phyloP scores from a whole-genome alignment of 352 stramenopile genomes.

The Aphanomyces euteiches region DNA sequence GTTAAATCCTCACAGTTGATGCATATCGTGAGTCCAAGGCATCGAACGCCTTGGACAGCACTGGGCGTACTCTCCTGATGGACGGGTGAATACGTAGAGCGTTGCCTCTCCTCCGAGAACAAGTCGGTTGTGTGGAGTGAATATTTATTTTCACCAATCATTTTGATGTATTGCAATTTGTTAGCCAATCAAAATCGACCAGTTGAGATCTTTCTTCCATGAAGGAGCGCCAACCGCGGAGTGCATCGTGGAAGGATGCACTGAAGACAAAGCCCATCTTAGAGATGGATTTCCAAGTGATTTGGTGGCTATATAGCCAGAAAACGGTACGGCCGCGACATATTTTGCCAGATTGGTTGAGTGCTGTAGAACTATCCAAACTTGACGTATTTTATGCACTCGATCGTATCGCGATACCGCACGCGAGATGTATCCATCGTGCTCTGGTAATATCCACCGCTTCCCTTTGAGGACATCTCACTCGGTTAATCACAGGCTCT shows the following conservation, averaged over 20 bases:
- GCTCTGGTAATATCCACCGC: conserved; percentile 43
- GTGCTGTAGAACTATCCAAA: background rate
- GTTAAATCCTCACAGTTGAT: too few relatives aligned
- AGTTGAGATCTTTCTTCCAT: background rate
- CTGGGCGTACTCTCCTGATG: too few relatives aligned
- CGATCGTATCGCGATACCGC: conserved; percentile 42
- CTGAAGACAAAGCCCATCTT: conserved; percentile 2
- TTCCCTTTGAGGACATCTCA: background rate
- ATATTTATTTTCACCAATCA: too few relatives aligned
- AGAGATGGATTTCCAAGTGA: background rate
- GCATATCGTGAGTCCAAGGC: too few relatives aligned
- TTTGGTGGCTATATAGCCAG: conserved; percentile 10
- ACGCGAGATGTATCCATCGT: conserved; percentile 61
- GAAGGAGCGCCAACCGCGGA: background rate
- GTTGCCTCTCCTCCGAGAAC: too few relatives aligned
- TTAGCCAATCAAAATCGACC: too few relatives aligned
- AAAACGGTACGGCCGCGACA: background rate
- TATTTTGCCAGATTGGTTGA: too few relatives aligned
- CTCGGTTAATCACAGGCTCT: conserved; percentile 39
- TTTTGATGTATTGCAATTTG: too few relatives aligned
- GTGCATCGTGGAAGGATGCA: background rate
- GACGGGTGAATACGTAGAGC: too few relatives aligned
- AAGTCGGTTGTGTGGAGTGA: too few relatives aligned
- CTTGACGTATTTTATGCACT: background rate
- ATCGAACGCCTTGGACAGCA: too few relatives aligned